Conservation (phyloP, 192 early-diverging fungal species). For the Linnemannia exigua region DNA sequence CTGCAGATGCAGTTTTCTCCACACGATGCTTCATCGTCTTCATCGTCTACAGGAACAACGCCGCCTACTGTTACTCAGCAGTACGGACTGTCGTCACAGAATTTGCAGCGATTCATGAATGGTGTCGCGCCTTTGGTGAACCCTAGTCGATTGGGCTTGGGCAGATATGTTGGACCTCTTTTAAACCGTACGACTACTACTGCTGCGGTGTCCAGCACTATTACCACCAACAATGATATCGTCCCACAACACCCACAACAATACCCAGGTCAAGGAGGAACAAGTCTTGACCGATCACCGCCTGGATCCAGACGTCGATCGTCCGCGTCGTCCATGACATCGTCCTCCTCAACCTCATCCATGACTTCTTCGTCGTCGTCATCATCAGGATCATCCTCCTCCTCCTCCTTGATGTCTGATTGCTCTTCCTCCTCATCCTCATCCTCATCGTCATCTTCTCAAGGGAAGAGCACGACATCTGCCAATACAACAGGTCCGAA, state of each 20-base stretch:
- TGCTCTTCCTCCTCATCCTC: conserved; percentile 7
- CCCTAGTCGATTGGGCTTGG: background rate
- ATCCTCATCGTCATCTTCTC: conserved; percentile 2
- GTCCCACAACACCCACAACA: conserved; percentile 17
- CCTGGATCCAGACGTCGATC: conserved; percentile 18
- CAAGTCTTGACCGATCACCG: background rate
- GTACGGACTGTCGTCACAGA: background rate
- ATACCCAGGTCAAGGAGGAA: conserved; percentile 21
- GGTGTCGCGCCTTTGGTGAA: background rate
- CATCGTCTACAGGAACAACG: background rate
- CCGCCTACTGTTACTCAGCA: no score
- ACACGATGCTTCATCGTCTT: no score
- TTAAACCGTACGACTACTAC: background rate
- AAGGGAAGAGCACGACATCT: background rate
- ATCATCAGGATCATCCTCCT: conserved; percentile 19
- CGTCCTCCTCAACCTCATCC: conserved; percentile 13
- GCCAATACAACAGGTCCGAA: no score
- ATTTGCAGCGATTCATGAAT: conserved; percentile 3
- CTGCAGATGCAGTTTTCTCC: background rate
- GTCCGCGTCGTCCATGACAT: conserved; percentile 20
- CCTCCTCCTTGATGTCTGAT: background rate
- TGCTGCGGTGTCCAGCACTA: background rate
- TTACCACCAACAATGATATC: background rate
- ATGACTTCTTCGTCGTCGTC: background rate
- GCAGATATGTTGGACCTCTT: conserved; percentile 13